Percentiles rank a stretch among this genome's conserved stretches.
Conservation (phyloP, 306 rosid species). For the Dryas alaskensis region DNA sequence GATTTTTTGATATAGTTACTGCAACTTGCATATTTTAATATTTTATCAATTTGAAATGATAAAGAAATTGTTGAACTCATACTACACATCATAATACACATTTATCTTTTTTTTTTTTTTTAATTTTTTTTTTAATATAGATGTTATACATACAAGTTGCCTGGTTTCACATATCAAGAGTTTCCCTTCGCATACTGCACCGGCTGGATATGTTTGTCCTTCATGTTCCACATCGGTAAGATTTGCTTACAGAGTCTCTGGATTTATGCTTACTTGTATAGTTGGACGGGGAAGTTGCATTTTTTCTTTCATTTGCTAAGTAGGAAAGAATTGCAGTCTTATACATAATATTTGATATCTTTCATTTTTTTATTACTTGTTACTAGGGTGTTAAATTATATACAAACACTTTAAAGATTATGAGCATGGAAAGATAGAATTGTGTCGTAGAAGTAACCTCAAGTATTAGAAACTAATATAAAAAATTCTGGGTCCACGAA, state of each 20-base stretch:
- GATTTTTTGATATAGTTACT: constrained; percentile 31
- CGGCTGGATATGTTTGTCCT: constrained; percentile 98
- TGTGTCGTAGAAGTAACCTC: background rate
- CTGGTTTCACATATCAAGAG: constrained; percentile 86
- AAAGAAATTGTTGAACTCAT: constrained; percentile 11
- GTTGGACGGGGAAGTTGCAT: background rate
- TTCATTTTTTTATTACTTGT: background rate
- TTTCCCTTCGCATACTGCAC: constrained; percentile 92
- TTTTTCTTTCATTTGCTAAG: background rate
- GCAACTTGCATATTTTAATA: constrained; percentile 5
- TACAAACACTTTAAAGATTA: background rate
- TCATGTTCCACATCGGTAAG: constrained; percentile 81
- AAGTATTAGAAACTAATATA: background rate
- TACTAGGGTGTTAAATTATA: background rate
- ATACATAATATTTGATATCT: background rate
- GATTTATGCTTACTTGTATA: background rate
- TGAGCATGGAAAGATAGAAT: constrained; percentile 5
- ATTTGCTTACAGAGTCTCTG: constrained; percentile 11
- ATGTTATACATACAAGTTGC: constrained; percentile 89
- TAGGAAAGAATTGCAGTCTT: background rate
- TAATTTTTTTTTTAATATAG: constrained; percentile 33
- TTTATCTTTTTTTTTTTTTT: constrained; percentile 15
- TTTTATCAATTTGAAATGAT: constrained; percentile 14
- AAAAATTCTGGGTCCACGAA: background rate
- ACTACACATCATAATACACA: constrained; percentile 22